Percentiles rank a stretch among this genome's conserved stretches.
phyloP scores from a whole-genome alignment of 495 filamentous ascomycete genomes.

The Pseudevernia furfuracea region DNA sequence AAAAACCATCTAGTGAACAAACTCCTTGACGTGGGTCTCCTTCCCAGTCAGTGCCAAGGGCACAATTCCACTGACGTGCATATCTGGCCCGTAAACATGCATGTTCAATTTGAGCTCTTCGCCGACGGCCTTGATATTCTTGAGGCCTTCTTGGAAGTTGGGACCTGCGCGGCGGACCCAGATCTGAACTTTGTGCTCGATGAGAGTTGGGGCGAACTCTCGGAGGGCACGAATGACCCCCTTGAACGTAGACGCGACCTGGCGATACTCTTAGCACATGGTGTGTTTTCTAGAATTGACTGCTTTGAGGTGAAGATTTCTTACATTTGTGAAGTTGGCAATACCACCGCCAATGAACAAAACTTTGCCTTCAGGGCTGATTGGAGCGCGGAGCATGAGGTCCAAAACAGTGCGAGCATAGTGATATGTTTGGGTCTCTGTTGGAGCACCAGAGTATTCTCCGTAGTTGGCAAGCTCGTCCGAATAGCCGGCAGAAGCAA shows the following conservation, averaged over 20 bases:
- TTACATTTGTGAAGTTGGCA: constrained; percentile 94
- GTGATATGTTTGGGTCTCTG: constrained; percentile 96
- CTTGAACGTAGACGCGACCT: constrained; percentile 97
- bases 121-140: constrained; percentile 97
- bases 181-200: constrained; percentile 97
- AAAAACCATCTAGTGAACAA: constrained; percentile 22
- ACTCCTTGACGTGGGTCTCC: constrained; percentile 43
- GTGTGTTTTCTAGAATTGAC: not conserved
- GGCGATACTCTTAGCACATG: constrained; percentile 25
- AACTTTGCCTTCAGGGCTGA: constrained; percentile 84
- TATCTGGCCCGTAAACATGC: constrained; percentile 96
- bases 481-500: constrained; percentile 91
- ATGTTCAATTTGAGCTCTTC: constrained; percentile 87
- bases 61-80: constrained; percentile 72
- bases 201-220: constrained; percentile 75
- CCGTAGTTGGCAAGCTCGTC: constrained; percentile 98
- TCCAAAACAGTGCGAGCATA: constrained; percentile 95
- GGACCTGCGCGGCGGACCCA: constrained; percentile 98
- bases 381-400: constrained; percentile 90
- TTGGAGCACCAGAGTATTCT: constrained; percentile 98
- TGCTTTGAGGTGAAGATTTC: constrained; percentile 10
- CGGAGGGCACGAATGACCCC: constrained; percentile 96
- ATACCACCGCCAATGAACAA: constrained; percentile 99
- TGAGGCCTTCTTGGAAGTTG: constrained; percentile 99
- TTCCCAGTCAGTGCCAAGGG: constrained; percentile 58